Conservation (phyloP, 345 rosid genomes). For the Balakata baccata region DNA sequence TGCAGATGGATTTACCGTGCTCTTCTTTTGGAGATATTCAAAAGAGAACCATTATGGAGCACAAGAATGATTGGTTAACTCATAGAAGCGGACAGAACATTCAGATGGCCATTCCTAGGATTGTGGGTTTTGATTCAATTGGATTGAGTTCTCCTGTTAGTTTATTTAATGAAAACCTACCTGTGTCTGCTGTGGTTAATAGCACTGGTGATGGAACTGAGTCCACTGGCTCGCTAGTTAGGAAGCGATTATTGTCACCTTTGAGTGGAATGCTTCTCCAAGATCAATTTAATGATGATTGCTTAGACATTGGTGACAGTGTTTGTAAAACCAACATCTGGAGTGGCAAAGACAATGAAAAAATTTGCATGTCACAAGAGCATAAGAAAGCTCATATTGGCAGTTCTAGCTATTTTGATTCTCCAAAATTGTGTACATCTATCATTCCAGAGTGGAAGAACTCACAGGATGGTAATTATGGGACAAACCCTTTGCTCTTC, state of each 20-base stretch:
- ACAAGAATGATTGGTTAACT: conserved; percentile 13
- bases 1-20: conserved; percentile 24
- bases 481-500: conserved; percentile 20
- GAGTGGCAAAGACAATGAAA: not conserved
- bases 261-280: conserved; percentile 20
- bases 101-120: conserved; percentile 22
- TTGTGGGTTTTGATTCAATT: conserved; percentile 23
- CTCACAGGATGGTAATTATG: conserved; percentile 13
- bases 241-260: conserved; percentile 25
- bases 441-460: conserved; percentile 25
- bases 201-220: not conserved
- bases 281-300: conserved; percentile 18
- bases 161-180: conserved; percentile 11
- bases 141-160: conserved; percentile 13
- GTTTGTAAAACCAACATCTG: not conserved
- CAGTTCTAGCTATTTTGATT: conserved; percentile 5
- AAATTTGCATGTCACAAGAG: conserved; percentile 15
- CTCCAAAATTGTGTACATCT: conserved; percentile 21
- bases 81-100: conserved; percentile 16
- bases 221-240: conserved; percentile 14
- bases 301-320: conserved; percentile 13
- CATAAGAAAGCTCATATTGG: conserved; percentile 27
- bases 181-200: conserved; percentile 9
- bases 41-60: conserved; percentile 11
- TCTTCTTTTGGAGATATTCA: conserved; percentile 19